Percentiles rank a stretch among this genome's conserved stretches.
Evolutionary conservation across 2,329 filamentous ascomycete genomes (phyloP).

Genomic region (Trichoderma polysporum): DNA sequence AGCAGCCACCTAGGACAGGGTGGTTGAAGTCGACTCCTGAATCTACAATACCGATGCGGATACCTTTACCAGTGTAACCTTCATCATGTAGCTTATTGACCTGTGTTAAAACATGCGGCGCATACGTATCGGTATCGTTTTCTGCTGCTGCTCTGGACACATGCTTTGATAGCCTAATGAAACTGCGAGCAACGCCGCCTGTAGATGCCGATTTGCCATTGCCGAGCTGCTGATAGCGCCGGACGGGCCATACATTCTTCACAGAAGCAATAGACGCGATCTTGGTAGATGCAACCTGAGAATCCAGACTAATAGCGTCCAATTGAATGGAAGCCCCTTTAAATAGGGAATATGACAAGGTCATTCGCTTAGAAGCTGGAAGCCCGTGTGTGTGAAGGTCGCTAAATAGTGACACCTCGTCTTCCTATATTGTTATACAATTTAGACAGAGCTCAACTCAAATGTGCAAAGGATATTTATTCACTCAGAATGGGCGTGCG

Average conservation of each 20-base stretch:
- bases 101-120: conserved; percentile 55
- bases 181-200: conserved; percentile 32
- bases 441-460: background rate
- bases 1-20: conserved; percentile 47
- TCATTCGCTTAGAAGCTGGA: conserved; percentile 39
- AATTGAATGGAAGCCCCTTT: conserved; percentile 55
- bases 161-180: background rate
- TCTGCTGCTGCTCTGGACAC: background rate
- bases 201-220: conserved; percentile 41
- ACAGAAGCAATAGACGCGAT: conserved; percentile 45
- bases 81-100: conserved; percentile 52
- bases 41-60: conserved; percentile 55
- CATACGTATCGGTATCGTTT: background rate
- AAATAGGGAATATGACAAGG: conserved; percentile 52
- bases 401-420: background rate
- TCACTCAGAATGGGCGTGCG: background rate
- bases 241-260: conserved; percentile 51
- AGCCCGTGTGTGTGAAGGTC: background rate
- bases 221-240: background rate
- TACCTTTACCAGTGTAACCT: conserved; percentile 51
- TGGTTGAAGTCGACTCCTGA: conserved; percentile 50
- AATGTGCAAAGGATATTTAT: background rate
- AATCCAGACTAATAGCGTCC: conserved; percentile 42
- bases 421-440: background rate
- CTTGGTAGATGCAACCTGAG: conserved; percentile 42